Evolutionary conservation across 1,284 basidiomycete species (phyloP).

Genomic region (Cryptococcus sp.): DNA sequence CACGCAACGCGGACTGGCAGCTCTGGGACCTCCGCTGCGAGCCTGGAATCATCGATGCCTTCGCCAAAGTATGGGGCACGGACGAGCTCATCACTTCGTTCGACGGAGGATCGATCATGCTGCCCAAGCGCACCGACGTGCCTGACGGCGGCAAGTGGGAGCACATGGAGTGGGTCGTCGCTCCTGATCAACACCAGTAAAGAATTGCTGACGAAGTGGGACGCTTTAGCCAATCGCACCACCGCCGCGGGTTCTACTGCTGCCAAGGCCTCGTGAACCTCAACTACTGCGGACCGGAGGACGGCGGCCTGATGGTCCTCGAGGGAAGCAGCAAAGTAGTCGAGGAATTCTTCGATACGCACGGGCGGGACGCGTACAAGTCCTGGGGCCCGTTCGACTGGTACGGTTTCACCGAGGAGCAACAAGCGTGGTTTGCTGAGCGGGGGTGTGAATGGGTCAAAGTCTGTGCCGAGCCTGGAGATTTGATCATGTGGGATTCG

Average conservation of each 20-base stretch:
- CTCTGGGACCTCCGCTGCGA: conserved; percentile 44
- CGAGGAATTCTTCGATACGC: conserved; percentile 37
- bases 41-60: conserved; percentile 30
- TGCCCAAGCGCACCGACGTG: conserved; percentile 17
- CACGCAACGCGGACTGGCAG: conserved; percentile 17
- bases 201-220: background rate
- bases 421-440: conserved; percentile 37
- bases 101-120: conserved; percentile 22
- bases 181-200: too few species aligned
- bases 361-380: conserved; percentile 39
- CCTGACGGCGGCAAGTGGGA: conserved; percentile 22
- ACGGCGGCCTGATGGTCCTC: conserved; percentile 53
- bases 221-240: conserved; percentile 35
- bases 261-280: conserved; percentile 53
- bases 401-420: conserved; percentile 34
- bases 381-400: conserved; percentile 29
- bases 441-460: conserved; percentile 38
- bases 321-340: conserved; percentile 20
- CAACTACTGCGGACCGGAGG: conserved; percentile 42
- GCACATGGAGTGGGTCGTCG: conserved; percentile 23
- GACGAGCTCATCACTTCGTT: conserved; percentile 23
- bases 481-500: conserved; percentile 37
- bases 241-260: conserved; percentile 46
- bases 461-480: conserved; percentile 31
- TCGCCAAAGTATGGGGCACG: conserved; percentile 27